A percentile compares a stretch with the other conserved stretches of the same genome.
These are phyloP conservation scores for Penicillium cinerascens DNA, from an alignment of 495 filamentous ascomycete genomes.

Conservation along the genomic window DNA sequence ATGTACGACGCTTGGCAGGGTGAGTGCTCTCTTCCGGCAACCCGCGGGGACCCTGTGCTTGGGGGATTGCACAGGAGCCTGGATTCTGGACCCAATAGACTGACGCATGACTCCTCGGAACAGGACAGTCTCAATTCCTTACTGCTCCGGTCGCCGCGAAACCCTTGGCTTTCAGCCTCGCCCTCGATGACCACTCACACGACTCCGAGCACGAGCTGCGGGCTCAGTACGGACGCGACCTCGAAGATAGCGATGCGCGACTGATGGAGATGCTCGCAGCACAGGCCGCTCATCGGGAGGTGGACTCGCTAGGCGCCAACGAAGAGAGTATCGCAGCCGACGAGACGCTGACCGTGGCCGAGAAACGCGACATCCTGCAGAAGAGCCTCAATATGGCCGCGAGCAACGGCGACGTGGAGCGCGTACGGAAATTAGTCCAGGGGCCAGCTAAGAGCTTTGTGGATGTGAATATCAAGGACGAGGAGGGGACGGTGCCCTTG, in stretches of 20 bases:
- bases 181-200: constrained; percentile 65
- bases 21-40: constrained; percentile 34
- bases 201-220: constrained; percentile 41
- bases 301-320: constrained; percentile 66
- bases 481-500: constrained; percentile 89
- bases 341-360: constrained; percentile 65
- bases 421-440: constrained; percentile 69
- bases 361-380: constrained; percentile 80
- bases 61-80: neutral
- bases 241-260: constrained; percentile 80
- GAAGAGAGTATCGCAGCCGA: constrained; percentile 75
- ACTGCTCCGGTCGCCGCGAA: constrained; percentile 79
- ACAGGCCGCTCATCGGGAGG: constrained; percentile 77
- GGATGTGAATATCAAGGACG: constrained; percentile 86
- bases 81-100: neutral
- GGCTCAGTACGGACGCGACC: constrained; percentile 34
- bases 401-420: constrained; percentile 89
- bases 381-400: constrained; percentile 91
- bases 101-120: neutral
- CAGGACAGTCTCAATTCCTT: constrained; percentile 93
- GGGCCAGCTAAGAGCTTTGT: constrained; percentile 74
- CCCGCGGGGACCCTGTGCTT: neutral
- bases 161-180: constrained; percentile 78
- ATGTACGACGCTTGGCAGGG: constrained; percentile 99
- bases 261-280: constrained; percentile 95